Base-by-base conservation (phyloP, 148 eudicot species). In the Tetragonia tetragonoides region DNA sequence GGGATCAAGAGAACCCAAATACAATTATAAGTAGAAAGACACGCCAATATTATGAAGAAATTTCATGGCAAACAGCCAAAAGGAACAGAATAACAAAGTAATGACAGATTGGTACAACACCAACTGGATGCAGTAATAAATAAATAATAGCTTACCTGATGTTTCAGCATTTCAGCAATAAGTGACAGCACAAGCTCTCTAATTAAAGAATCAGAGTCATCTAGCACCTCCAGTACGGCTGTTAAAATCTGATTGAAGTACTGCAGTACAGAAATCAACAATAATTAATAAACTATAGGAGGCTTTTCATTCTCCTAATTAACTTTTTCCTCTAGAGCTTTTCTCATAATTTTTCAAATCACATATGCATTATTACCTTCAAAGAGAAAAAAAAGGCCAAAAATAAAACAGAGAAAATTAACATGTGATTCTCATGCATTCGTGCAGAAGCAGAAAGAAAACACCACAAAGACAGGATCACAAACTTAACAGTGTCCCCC, bases 241-340 rank as follows among this genome's bases (percentile, higher is more conserved):
- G 92, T 95, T 85, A 95, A 85, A 68, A 95, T 89, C 85, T 93
- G 99, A 86, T 95, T 93, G 87, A 95, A 88, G 78, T 88, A 91
- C 96, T 89, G 93, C 81, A 85, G 74, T 46, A 77, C 46, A 81
- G 44, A 39, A 70, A 70, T 21, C 70, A 73, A 23, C 41, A 6
- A 12, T 76, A 21, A 53, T 67, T n/a, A 67, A 16, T 28, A 28
- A 28, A 28, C 34, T 57, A 65, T 5, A 34, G 0, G 10, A 54
- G 61, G n/a, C 67, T 70, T 70, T 24, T 18, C 38, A 73, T 39
- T 65, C 42, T 42, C 49, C 39, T 17, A 12, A 37, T 68, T 34
- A 12, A 9, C 49, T 39, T 4, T 15, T 53, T 42, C 49, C 51
- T 77, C 44, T 28, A 40, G 5, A 77, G 75, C 18, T 16, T 66